phyloP scores from a whole-genome alignment of 306 rosid genomes.

The Trifolium pratense region DNA sequence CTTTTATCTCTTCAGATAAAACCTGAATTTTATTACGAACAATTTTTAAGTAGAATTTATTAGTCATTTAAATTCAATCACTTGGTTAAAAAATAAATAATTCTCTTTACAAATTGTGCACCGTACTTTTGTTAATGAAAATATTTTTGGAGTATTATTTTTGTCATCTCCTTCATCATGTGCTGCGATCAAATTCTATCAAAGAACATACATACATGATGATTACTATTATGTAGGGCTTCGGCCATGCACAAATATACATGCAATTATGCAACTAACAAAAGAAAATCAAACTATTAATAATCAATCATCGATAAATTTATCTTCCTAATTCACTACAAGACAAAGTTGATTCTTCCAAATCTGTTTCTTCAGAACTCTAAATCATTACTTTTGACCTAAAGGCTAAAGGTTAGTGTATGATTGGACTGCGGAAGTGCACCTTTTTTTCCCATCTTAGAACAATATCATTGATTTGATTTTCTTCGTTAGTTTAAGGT shows the following conservation, averaged over 20 bases:
- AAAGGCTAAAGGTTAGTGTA: conserved; percentile 57
- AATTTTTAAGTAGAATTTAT: too few relatives aligned
- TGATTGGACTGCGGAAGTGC: conserved; percentile 74
- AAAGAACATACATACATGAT: not conserved
- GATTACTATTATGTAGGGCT: not conserved
- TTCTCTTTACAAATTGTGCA: too few relatives aligned
- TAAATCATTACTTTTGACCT: conserved; percentile 67
- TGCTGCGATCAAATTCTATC: not conserved
- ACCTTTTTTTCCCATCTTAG: conserved; percentile 45
- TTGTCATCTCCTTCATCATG: not conserved
- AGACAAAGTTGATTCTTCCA: conserved; percentile 47
- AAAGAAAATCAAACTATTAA: not conserved
- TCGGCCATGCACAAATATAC: conserved; percentile 34
- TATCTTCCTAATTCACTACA: conserved; percentile 32
- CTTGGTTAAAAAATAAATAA: too few relatives aligned
- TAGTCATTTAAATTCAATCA: too few relatives aligned
- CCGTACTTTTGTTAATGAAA: too few relatives aligned
- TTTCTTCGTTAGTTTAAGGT: conserved; percentile 46
- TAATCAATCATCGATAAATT: not conserved
- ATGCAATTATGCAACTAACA: not conserved
- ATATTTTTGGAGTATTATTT: too few relatives aligned
- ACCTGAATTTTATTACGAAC: too few relatives aligned
- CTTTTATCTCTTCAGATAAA: too few relatives aligned
- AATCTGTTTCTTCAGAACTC: conserved; percentile 31
- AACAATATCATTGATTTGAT: conserved; percentile 58